phyloP scores from a whole-genome alignment of 2,329 filamentous ascomycete species.

The Verticillium nonalfalfae region DNA sequence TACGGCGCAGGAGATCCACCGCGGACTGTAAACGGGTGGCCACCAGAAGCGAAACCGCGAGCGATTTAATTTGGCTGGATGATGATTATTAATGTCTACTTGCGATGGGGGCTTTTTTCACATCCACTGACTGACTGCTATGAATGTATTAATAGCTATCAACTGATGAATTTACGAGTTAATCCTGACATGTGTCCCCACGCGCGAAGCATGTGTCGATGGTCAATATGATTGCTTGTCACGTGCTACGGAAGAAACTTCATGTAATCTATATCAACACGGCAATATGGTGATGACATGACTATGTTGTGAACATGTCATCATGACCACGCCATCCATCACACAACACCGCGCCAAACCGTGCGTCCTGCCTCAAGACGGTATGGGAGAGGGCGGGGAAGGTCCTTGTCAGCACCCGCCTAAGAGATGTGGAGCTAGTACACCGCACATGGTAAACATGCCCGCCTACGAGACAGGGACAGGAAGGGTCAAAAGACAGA shows the following conservation, averaged over 20 bases:
- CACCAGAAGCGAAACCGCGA: conserved; percentile 5
- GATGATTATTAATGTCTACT: not conserved
- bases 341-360: not conserved
- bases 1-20: conserved; percentile 40
- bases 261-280: no score
- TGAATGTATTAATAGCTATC: conserved; percentile 1
- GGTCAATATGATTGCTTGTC: no score
- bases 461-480: no score
- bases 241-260: no score
- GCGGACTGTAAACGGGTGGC: conserved; percentile 31
- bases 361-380: not conserved
- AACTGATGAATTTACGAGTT: conserved; percentile 1
- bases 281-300: no score
- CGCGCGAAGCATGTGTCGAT: no score
- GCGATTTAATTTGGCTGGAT: not conserved
- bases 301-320: not conserved
- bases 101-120: not conserved
- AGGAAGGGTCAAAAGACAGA: no score
- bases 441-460: no score
- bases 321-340: not conserved
- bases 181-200: not conserved
- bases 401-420: not conserved
- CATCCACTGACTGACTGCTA: not conserved
- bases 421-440: no score
- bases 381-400: no score